Percentiles rank a stretch among this genome's conserved stretches.
These are phyloP conservation scores for Hericium rajendrae DNA, from an alignment of 768 basidiomycete species.

Conservation along the genomic window DNA sequence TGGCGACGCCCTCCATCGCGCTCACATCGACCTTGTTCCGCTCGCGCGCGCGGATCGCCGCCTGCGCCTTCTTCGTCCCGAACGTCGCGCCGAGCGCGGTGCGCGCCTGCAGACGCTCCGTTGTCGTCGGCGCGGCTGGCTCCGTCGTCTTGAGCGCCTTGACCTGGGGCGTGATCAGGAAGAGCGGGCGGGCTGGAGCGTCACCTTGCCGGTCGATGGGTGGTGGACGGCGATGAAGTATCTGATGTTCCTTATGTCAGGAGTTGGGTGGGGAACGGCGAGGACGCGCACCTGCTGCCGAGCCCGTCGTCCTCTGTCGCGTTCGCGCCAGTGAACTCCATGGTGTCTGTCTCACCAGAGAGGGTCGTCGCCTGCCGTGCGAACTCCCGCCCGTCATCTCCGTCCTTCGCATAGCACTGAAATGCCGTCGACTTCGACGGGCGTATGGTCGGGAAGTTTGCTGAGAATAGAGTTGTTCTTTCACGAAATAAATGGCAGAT, in stretches of 20 bases:
- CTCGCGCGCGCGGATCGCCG: conserved; percentile 74
- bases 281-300: conserved; percentile 50
- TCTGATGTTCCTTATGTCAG: conserved; percentile 26
- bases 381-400: conserved; percentile 23
- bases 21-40: conserved; percentile 83
- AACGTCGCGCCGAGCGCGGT: conserved; percentile 86
- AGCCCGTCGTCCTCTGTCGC: conserved; percentile 39
- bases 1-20: conserved; percentile 79
- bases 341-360: conserved; percentile 73
- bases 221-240: conserved; percentile 83
- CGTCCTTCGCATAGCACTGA: conserved; percentile 41
- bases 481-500: not conserved
- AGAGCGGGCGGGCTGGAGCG: conserved; percentile 56
- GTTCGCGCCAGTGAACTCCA: conserved; percentile 71
- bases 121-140: conserved; percentile 37
- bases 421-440: conserved; percentile 53
- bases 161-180: conserved; percentile 67
- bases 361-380: conserved; percentile 34
- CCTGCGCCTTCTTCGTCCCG: conserved; percentile 90
- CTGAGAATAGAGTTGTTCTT: conserved; percentile 22
- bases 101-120: conserved; percentile 53
- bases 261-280: too few relatives aligned
- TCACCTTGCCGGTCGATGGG: conserved; percentile 61
- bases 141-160: conserved; percentile 71
- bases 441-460: conserved; percentile 55